Evolutionary conservation across 1,139 yeast species (phyloP).

Genomic region (Taphrina deformans): DNA sequence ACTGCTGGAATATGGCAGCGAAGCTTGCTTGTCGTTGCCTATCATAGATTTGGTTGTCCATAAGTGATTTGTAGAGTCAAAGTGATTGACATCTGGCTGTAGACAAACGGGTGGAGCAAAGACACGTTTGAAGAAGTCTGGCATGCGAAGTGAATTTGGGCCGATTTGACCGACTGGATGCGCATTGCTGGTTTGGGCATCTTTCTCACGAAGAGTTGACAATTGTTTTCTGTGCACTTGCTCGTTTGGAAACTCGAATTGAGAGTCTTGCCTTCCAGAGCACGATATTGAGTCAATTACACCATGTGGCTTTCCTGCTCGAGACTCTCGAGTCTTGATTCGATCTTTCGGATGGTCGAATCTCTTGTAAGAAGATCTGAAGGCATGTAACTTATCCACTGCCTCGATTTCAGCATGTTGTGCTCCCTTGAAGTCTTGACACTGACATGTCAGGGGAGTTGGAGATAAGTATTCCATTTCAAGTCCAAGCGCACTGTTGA

Average conservation of each 20-base stretch:
- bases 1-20: background rate
- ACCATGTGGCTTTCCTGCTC: too few relatives aligned
- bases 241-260: too few relatives aligned
- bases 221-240: too few relatives aligned
- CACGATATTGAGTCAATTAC: too few relatives aligned
- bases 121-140: constrained; percentile 23
- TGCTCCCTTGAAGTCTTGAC: background rate
- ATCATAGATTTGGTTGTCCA: background rate
- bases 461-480: background rate
- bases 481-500: background rate
- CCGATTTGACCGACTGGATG: background rate
- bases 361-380: background rate
- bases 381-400: background rate
- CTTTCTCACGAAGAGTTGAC: too few relatives aligned
- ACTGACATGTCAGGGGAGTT: background rate
- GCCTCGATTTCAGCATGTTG: background rate
- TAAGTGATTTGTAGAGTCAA: background rate
- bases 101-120: constrained; percentile 29
- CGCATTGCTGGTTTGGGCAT: too few relatives aligned
- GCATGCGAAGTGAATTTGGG: constrained; percentile 12
- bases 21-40: background rate
- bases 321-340: too few relatives aligned
- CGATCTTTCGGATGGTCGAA: background rate
- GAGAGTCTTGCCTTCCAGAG: too few relatives aligned
- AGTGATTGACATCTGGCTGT: constrained; percentile 1